These are phyloP conservation scores for Mycena rosella DNA, from an alignment of 768 basidiomycete species.

Conservation along the genomic window DNA sequence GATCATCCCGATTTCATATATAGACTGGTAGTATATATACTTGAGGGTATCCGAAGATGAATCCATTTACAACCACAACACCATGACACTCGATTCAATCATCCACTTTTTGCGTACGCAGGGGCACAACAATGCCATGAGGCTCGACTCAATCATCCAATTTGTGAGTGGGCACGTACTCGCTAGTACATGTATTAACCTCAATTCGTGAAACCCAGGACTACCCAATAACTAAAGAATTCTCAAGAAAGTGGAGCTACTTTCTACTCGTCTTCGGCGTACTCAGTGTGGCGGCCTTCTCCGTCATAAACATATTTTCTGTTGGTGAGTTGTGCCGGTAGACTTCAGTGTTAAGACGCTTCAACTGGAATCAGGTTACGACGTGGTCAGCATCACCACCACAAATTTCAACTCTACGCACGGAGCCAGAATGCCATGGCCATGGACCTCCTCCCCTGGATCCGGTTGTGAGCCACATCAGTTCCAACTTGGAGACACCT, in stretches of 20 bases:
- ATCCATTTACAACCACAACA: too few relatives aligned
- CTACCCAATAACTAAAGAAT: conserved; percentile 24
- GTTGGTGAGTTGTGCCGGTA: conserved; percentile 19
- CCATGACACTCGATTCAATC: too few relatives aligned
- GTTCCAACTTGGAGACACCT: conserved; percentile 35
- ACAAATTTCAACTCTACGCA: conserved; percentile 15
- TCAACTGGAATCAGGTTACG: conserved; percentile 25
- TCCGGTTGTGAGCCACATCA: conserved; percentile 29
- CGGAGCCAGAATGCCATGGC: conserved; percentile 1
- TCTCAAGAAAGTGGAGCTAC: conserved; percentile 9
- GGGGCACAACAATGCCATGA: too few relatives aligned
- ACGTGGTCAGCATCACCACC: conserved; percentile 32
- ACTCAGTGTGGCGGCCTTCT: conserved; percentile 14
- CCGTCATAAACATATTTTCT: conserved; percentile 24
- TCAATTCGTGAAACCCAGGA: conserved; percentile 6
- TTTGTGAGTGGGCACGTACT: background rate
- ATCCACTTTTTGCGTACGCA: too few relatives aligned
- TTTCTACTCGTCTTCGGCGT: conserved; percentile 28
- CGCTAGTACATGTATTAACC: background rate
- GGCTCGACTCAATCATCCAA: too few relatives aligned
- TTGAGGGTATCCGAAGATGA: too few relatives aligned
- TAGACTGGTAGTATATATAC: too few relatives aligned
- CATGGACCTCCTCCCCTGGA: too few relatives aligned
- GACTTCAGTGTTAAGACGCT: background rate
- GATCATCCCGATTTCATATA: too few relatives aligned